Conservation (phyloP, 768 basidiomycete species). For the Boletus reticuloceps region DNA sequence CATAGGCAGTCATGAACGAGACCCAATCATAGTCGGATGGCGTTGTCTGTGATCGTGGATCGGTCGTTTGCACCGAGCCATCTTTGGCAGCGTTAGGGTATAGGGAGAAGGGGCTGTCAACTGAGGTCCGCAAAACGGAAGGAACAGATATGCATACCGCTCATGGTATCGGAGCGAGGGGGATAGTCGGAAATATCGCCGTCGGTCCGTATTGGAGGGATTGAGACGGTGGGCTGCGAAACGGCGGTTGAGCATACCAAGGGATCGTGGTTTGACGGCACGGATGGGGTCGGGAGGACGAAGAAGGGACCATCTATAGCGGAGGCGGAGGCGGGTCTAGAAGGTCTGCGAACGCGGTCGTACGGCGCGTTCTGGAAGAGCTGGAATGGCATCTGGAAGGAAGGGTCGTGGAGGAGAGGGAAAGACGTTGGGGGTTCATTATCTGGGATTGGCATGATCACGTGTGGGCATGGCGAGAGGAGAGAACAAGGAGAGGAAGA, state of each 20-base stretch:
- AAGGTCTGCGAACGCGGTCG: constrained; percentile 28
- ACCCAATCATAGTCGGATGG: constrained; percentile 61
- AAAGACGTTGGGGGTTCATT: constrained; percentile 22
- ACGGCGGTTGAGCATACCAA: constrained; percentile 4
- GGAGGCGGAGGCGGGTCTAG: constrained; percentile 45
- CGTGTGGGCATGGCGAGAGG: constrained; percentile 9
- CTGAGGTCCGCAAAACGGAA: not conserved
- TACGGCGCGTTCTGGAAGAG: constrained; percentile 25
- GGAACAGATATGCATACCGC: constrained; percentile 18
- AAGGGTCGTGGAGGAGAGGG: constrained; percentile 20
- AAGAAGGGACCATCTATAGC: constrained; percentile 40
- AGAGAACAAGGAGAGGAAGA: not conserved
- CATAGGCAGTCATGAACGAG: constrained; percentile 74
- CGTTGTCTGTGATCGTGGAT: constrained; percentile 16
- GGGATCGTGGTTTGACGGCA: constrained; percentile 1
- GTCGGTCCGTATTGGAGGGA: constrained; percentile 5
- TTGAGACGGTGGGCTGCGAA: not conserved
- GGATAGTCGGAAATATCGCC: constrained; percentile 9
- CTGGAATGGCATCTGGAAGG: constrained; percentile 34
- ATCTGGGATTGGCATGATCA: constrained; percentile 30
- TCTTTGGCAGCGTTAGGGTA: constrained; percentile 19
- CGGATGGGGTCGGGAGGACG: constrained; percentile 39
- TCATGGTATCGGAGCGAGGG: constrained; percentile 13
- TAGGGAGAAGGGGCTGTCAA: constrained; percentile 13
- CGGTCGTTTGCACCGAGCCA: constrained; percentile 3